phyloP scores from a whole-genome alignment of 306 rosid species.

The Cucumis cinereus region DNA sequence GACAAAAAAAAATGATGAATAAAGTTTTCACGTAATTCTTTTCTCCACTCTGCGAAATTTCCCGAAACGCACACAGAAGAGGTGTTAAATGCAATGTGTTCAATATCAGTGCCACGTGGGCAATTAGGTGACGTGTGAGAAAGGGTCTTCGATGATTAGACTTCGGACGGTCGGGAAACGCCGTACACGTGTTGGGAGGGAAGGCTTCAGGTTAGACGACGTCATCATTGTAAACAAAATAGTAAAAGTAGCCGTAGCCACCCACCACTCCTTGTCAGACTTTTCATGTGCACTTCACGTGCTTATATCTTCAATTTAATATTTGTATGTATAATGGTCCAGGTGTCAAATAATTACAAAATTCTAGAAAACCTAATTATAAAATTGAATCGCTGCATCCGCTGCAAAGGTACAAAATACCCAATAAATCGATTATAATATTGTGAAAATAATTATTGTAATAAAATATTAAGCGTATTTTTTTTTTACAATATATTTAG shows the following conservation, averaged over 20 bases:
- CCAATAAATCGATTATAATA: no score
- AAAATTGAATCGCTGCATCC: no score
- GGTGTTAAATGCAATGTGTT: no score
- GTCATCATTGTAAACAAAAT: not conserved
- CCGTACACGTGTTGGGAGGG: conserved; percentile 7
- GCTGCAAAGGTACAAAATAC: no score
- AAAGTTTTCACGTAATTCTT: no score
- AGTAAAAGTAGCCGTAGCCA: not conserved
- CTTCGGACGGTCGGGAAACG: not conserved
- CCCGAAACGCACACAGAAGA: no score
- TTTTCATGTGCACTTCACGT: not conserved
- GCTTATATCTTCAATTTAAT: not conserved
- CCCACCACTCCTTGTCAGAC: not conserved
- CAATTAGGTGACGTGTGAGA: not conserved
- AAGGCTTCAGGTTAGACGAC: not conserved
- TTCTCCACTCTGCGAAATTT: no score
- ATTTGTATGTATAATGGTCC: not conserved
- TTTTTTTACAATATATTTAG: no score
- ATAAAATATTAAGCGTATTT: no score
- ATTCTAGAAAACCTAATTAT: no score
- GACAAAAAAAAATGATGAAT: no score
- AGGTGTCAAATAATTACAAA: not conserved
- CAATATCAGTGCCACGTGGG: not conserved
- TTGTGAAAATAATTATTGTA: no score
- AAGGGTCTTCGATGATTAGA: not conserved